These are phyloP conservation scores for Trametes sanguinea DNA, from an alignment of 768 basidiomycete species.

Conservation along the genomic window DNA sequence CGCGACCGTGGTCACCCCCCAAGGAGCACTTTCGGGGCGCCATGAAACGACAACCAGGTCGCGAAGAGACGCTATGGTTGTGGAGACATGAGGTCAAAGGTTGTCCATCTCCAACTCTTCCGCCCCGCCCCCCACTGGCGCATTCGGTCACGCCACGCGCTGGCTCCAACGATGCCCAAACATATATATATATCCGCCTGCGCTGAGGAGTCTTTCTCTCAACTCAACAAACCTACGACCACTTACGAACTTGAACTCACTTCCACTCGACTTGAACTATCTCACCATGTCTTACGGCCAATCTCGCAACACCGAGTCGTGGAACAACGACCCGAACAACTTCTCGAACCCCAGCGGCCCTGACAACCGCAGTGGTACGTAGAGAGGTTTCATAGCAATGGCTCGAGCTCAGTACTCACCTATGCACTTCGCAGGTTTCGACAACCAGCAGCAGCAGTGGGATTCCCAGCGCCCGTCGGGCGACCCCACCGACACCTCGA, in stretches of 20 bases:
- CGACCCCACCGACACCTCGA: slow-evolving; percentile 18
- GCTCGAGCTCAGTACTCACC: no score
- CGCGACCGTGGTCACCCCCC: no score
- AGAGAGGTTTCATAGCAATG: no score
- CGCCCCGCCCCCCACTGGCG: neutral
- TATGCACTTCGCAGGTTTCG: no score
- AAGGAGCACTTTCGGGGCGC: no score
- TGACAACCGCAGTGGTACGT: slow-evolving; percentile 8
- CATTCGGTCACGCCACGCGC: slow-evolving; percentile 3
- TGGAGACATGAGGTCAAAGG: slow-evolving; percentile 8
- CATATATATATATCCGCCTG: neutral
- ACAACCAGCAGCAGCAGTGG: neutral
- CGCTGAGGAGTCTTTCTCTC: neutral
- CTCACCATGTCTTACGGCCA: slow-evolving; percentile 18
- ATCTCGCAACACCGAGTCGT: slow-evolving; percentile 21
- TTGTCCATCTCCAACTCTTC: neutral
- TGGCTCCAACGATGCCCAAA: slow-evolving; percentile 2
- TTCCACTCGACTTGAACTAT: neutral
- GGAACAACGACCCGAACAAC: slow-evolving; percentile 24
- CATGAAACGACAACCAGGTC: no score
- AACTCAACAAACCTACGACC: neutral
- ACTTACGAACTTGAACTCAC: neutral
- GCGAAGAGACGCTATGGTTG: neutral
- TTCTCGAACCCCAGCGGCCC: slow-evolving; percentile 17
- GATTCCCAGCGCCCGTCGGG: slow-evolving; percentile 14